Evolutionary conservation across 352 stramenopile genomes (phyloP), one percentile per base, ranked within the genome.

Genomic region (Phytophthora megakarya): DNA sequence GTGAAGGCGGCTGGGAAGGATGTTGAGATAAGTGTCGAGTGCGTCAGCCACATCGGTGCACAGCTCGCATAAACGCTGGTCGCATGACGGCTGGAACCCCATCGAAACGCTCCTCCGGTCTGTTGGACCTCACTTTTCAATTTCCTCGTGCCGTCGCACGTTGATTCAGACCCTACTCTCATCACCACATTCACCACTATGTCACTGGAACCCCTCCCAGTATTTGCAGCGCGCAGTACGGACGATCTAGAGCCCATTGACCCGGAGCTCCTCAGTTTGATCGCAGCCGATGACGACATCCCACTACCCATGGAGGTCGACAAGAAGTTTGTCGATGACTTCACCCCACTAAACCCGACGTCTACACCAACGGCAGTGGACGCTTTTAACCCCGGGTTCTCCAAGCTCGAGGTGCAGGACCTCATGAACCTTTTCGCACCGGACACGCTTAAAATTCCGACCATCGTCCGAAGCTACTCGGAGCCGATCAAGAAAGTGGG

Each of bases 351-450:
- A 8, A 75, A 80, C n/a, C 55, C 44, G 30, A 66, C 49, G 46
- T 77, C 72, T 16, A 71, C 68, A 33, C 72, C 72, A 10, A 80
- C 68, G 30, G 44, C 60, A 25, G 72, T 80, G 44, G 72, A 80
- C 37, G 53, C 28, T 3, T 75, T 70, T 37, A 68, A 77, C 53
- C 68, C 68, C 1, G 53, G 56, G 15, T 80, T 80, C 48, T 80
- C 72, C 0, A 70, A 58, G n/a, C 33, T 61, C 12, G 72, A 80
- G 38, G 67, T 80, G 42, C 50, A 70, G 9, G 72, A 80, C 46
- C 68, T 80, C 33, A 75, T 80, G 64, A 80, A 42, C 44, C 44
- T 80, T 16, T 39, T 80, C 6, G 59, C 61, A 16, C 68, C 72
- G 1, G 56, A 75, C 10, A n/a, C 38, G 18, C 37, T 72, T 2